These are phyloP conservation scores for Rosa lucieae DNA, from an alignment of 306 rosid species.

Conservation along the genomic window DNA sequence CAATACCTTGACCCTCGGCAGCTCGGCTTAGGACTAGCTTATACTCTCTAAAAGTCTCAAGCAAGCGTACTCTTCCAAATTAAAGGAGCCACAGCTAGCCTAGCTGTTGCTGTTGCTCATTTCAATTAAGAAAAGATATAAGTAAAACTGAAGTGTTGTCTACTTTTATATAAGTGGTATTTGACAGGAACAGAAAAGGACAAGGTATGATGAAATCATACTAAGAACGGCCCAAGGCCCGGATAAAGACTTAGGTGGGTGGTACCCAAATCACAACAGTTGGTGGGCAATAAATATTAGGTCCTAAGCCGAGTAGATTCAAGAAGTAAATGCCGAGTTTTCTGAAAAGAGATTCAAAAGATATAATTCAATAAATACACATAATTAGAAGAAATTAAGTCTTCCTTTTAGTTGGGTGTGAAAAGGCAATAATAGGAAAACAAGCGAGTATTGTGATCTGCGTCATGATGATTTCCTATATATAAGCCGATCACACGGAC, in stretches of 20 bases:
- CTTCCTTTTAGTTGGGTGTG: too few species aligned
- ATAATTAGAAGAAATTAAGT: too few species aligned
- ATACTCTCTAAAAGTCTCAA: neutral
- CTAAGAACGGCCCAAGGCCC: neutral
- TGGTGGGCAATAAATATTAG: too few species aligned
- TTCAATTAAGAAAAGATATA: too few species aligned
- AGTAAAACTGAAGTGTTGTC: neutral
- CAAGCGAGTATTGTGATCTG: neutral
- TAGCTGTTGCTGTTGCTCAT: neutral
- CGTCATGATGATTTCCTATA: neutral
- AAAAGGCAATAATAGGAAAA: neutral
- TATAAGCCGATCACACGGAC: neutral
- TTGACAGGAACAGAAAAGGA: neutral
- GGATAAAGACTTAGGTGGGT: too few species aligned
- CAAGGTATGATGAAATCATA: too few species aligned
- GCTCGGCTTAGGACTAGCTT: constrained; percentile 1
- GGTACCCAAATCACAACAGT: too few species aligned
- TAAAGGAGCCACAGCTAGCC: neutral
- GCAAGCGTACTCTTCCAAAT: neutral
- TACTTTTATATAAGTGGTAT: too few species aligned
- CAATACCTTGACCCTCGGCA: neutral
- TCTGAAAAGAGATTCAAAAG: too few species aligned
- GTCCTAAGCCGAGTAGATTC: neutral
- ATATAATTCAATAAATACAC: neutral
- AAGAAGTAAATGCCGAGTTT: neutral